phyloP scores from a whole-genome alignment of 2,329 filamentous ascomycete species.

The Ampelomyces quisqualis region DNA sequence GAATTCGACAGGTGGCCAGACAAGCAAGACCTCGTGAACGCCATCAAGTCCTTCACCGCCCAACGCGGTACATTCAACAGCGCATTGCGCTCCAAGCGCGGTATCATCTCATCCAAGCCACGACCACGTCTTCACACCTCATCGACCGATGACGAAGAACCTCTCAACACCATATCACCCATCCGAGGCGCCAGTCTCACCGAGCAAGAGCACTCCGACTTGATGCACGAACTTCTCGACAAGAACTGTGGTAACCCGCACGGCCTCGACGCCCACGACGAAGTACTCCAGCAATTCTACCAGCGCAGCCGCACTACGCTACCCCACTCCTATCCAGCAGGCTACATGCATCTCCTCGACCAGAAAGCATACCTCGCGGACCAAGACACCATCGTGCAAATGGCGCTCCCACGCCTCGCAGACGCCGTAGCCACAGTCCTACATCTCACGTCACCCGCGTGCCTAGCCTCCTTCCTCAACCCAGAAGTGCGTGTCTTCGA shows the following conservation, averaged over 20 bases:
- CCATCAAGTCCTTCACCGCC: neutral
- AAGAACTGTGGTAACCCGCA: slow-evolving; percentile 11
- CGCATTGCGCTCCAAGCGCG: neutral
- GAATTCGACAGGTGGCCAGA: slow-evolving; percentile 15
- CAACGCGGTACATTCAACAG: neutral
- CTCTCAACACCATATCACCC: neutral
- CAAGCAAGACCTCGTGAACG: neutral
- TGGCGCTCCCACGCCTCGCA: slow-evolving; percentile 14
- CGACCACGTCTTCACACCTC: no score
- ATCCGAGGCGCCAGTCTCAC: neutral
- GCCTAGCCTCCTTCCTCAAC: slow-evolving; percentile 17
- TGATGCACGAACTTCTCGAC: slow-evolving; percentile 10
- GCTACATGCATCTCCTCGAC: slow-evolving; percentile 16
- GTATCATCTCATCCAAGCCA: no score
- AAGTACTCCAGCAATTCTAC: slow-evolving; percentile 9
- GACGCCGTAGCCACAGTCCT: slow-evolving; percentile 20
- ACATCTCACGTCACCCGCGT: slow-evolving; percentile 9
- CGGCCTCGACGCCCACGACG: slow-evolving; percentile 15
- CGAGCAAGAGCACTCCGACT: slow-evolving; percentile 1
- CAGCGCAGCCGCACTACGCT: neutral
- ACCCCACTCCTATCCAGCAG: neutral
- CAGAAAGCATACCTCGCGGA: slow-evolving; percentile 5
- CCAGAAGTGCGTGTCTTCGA: slow-evolving; percentile 16
- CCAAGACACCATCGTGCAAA: slow-evolving; percentile 8
- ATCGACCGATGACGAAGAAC: no score